Base-by-base conservation (phyloP, 129 eudicot genomes). In the Pseudognaphalium luteoalbum region DNA sequence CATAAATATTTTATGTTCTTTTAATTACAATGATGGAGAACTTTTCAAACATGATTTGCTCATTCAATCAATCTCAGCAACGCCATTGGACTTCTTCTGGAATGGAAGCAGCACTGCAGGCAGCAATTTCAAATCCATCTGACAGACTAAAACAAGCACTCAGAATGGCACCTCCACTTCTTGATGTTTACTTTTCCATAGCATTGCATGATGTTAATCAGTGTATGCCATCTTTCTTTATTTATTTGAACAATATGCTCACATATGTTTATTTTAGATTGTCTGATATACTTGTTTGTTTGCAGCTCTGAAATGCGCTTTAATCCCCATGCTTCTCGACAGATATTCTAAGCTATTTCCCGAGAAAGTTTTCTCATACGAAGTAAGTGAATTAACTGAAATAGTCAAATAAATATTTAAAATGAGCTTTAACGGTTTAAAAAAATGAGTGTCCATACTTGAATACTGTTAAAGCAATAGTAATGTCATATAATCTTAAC, bases 21-120 rank as follows among this genome's bases (percentile, higher is more conserved):
- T 21, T 63, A 51, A 32, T 35, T 77, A 17, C 19, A 32, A 75
- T 61, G 4, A 61, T 41, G 62, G 42, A 56, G 56, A 65, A 54
- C 19, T 32, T 30, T 66, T 41, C 22, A 33, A 12, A 14, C 28
- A 16, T 41, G 54, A 20, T 57, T 59, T 66, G 61, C 54, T 73
- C 60, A 34, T 68, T 16, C 33, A 15, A 67, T 52, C 72, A 73
- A 81, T 81, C 80, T 75, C 89, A 93, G 98, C 96, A 88, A 83
- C 98, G 98, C 21, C 97, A 91, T 78, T 93, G 97, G 97, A 85
- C 88, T 81, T 85, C 97, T 76, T 96, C 98, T 39, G 97, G 88
- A 56, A 87, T 93, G 92, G 95, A 89, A 58, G 87, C 91, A 21
- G 85, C 93, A 28, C 77, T 93, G 62, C 98, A 91, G 87, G 83